Conservation (phyloP, 225 moss, liverwort and hornwort genomes). For the Polytrichum commune region DNA sequence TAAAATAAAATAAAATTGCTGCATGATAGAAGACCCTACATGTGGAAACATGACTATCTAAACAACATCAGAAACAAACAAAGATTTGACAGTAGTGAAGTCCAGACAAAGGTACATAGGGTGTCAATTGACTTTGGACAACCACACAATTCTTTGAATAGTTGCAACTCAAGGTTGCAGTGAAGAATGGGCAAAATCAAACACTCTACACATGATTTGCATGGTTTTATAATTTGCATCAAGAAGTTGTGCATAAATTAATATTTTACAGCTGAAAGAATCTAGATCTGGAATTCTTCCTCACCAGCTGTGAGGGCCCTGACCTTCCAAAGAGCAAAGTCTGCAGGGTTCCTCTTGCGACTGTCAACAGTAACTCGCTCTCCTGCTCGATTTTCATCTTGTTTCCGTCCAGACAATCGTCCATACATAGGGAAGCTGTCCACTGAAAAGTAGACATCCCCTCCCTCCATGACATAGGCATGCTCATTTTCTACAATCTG, state of each 20-base stretch:
- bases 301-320: conserved; percentile 94
- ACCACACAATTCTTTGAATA: neutral
- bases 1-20: neutral
- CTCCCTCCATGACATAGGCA: conserved; percentile 81
- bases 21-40: neutral
- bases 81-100: neutral
- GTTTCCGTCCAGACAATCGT: conserved; percentile 77
- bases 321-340: conserved; percentile 99
- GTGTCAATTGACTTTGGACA: neutral
- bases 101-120: too few species aligned
- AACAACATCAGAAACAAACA: neutral
- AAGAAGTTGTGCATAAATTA: too few species aligned
- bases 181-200: neutral
- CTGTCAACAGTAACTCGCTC: conserved; percentile 86
- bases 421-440: conserved; percentile 87
- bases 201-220: too few species aligned
- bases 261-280: too few species aligned
- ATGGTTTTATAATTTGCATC: too few species aligned
- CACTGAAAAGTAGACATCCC: conserved; percentile 92
- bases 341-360: conserved; percentile 92
- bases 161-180: neutral
- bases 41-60: neutral
- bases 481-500: conserved; percentile 93
- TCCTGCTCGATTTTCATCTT: conserved; percentile 94
- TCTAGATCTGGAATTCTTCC: conserved; percentile 22